A percentile compares a stretch with the other conserved stretches of the same genome.
phyloP scores from a whole-genome alignment of 2,329 filamentous ascomycete species.

The Aspergillus persii region DNA sequence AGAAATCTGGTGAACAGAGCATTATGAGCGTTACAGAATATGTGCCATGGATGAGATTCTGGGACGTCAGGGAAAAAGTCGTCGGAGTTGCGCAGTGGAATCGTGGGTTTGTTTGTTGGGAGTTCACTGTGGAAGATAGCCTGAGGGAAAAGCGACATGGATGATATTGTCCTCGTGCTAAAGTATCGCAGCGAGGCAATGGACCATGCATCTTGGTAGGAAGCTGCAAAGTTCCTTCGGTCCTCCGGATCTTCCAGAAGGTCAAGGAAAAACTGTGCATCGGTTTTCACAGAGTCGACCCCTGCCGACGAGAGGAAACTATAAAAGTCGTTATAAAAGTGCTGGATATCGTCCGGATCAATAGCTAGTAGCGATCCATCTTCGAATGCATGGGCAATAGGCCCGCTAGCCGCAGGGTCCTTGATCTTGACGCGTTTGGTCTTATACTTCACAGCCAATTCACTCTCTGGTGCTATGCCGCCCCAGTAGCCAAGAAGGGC shows the following conservation, averaged over 20 bases:
- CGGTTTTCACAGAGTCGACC: conserved; percentile 86
- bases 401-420: conserved; percentile 52
- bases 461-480: conserved; percentile 71
- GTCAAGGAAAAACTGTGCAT: conserved; percentile 88
- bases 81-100: conserved; percentile 80
- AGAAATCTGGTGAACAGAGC: conserved; percentile 76
- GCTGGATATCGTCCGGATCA: conserved; percentile 67
- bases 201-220: conserved; percentile 85
- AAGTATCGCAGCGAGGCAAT: conserved; percentile 76
- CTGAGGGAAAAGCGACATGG: conserved; percentile 90
- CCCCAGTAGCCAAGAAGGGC: conserved; percentile 88
- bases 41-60: conserved; percentile 85
- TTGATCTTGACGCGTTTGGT: conserved; percentile 61
- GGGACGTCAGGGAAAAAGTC: conserved; percentile 85
- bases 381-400: conserved; percentile 23
- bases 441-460: conserved; percentile 74
- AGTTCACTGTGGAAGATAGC: conserved; percentile 83
- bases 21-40: conserved; percentile 93
- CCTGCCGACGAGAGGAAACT: conserved; percentile 70
- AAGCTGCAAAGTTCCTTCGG: conserved; percentile 67
- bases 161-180: conserved; percentile 74
- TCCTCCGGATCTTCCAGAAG: conserved; percentile 65
- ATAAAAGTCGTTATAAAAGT: conserved; percentile 92
- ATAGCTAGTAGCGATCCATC: conserved; percentile 66
- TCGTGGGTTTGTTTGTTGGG: conserved; percentile 68